Percentiles rank a stretch among this genome's conserved stretches.
phyloP scores from a whole-genome alignment of 139 green algal genomes.

The Chlorella vulgaris region DNA sequence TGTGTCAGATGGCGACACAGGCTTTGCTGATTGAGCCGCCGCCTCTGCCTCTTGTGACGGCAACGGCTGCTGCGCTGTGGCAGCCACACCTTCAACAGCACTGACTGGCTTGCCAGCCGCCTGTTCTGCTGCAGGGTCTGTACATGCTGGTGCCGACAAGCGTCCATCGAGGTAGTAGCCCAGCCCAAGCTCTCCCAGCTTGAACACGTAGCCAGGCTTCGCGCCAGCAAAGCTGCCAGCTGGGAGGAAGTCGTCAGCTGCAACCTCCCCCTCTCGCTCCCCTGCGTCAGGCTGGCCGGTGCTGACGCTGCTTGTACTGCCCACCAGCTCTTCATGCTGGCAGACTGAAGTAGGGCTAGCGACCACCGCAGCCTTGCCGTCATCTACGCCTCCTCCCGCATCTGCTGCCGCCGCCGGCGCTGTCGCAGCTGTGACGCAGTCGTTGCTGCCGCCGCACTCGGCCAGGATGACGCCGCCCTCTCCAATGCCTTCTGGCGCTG shows the following conservation, averaged over 20 bases:
- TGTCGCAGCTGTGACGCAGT: not conserved
- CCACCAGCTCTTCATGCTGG: not conserved
- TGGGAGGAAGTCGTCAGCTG: slow-evolving; percentile 29
- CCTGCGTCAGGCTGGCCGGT: not conserved
- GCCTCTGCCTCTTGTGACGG: no score
- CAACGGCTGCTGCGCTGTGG: no score
- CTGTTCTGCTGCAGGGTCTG: not conserved
- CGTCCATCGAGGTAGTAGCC: slow-evolving; percentile 48
- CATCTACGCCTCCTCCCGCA: not conserved
- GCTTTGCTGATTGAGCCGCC: no score
- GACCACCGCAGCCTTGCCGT: not conserved
- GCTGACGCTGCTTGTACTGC: not conserved
- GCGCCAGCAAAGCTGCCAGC: slow-evolving; percentile 24
- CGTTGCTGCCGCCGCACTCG: not conserved
- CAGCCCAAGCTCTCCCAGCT: slow-evolving; percentile 35
- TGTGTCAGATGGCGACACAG: no score
- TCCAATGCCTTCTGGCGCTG: slow-evolving; percentile 33
- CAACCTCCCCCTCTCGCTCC: no score
- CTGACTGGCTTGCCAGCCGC: no score
- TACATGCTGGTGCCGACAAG: not conserved
- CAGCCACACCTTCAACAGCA: no score
- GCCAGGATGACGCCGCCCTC: slow-evolving; percentile 4
- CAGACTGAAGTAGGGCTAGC: not conserved
- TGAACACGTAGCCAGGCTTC: slow-evolving; percentile 41
- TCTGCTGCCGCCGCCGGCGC: no score